Conservation (phyloP, 371 early-diverging fungal species). For the Apophysomyces ossiformis region DNA sequence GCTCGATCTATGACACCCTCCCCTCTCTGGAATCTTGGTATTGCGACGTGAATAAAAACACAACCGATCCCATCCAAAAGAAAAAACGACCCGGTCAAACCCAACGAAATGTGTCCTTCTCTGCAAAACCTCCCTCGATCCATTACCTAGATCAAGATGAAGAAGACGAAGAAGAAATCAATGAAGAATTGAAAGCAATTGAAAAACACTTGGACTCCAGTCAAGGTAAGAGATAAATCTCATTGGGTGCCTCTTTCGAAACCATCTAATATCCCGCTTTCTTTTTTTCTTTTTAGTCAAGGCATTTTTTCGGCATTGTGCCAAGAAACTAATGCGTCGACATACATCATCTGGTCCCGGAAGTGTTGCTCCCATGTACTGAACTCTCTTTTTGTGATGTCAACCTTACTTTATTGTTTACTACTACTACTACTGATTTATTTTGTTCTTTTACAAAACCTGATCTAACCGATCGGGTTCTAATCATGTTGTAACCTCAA, state of each 20-base stretch:
- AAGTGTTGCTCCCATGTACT: background rate
- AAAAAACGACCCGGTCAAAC: constrained; percentile 1
- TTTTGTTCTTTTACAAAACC: background rate
- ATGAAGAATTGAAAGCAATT: constrained; percentile 16
- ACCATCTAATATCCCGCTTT: background rate
- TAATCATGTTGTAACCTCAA: background rate
- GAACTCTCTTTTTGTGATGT: constrained; percentile 3
- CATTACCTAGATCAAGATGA: constrained; percentile 22
- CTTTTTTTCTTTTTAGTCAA: constrained; percentile 17
- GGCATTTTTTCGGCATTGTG: constrained; percentile 25
- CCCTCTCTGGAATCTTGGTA: constrained; percentile 47
- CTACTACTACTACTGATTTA: background rate
- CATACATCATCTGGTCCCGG: constrained; percentile 11
- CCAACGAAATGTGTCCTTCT: constrained; percentile 38
- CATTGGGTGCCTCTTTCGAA: background rate
- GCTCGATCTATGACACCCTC: constrained; percentile 36
- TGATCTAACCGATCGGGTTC: constrained; percentile 6
- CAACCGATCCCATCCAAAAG: background rate
- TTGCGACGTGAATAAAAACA: background rate
- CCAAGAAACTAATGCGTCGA: constrained; percentile 20
- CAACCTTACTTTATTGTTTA: constrained; percentile 1
- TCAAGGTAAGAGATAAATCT: background rate
- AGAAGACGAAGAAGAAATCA: constrained; percentile 16
- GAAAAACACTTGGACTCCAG: constrained; percentile 5
- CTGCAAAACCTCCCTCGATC: constrained; percentile 37